Base-by-base conservation (phyloP, 2,329 filamentous ascomycete genomes). In the Talaromyces sp. region DNA sequence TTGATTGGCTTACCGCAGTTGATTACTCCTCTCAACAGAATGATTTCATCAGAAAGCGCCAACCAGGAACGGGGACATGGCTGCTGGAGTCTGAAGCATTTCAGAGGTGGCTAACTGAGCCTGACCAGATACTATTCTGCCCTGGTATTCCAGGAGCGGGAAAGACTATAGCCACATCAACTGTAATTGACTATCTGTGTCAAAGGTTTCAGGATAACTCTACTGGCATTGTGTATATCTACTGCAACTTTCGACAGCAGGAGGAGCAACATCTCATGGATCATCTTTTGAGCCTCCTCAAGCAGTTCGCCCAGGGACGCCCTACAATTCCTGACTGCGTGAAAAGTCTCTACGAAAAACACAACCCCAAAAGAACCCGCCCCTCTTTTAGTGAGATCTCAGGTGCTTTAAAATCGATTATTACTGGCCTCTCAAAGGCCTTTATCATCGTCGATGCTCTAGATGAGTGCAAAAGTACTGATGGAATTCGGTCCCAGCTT, bases 121-220 rank as follows among this genome's bases (percentile, higher is more conserved):
- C 19, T 8, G n/a, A 43, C 13, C 46, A 31, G 9, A 57, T 31
- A n/a, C 15, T 57, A 17, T 57, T 57, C 39, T 57, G 55, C 25
- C 46, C 55, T 10, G 55, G 79, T 0, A 78, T 79, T 13, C 78
- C 78, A 0, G 78, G 80, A 2, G 74, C 77, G 0, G 78, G 80
- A 0, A 82, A 82, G 63, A 81, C 78, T 0, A 77, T 80, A 5
- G 54, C 78, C 0, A 65, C 75, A 0, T 72, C 78, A 0, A 72
- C 74, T 13, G 70, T 76, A 0, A 60, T 81, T 0, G 67, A 80
- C 1, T 7, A 79, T 17, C 65, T 81, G 1, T 15, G 17, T 2
- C 33, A 7, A 9, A 53, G 17, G 2, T 72, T 66, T 25, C 13
- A 6, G n/a, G 7, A 17, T 3, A 37, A 53, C 10, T 8, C 37